phyloP scores from a whole-genome alignment of 768 basidiomycete genomes.

The Brasilioporus rufonigricans region DNA sequence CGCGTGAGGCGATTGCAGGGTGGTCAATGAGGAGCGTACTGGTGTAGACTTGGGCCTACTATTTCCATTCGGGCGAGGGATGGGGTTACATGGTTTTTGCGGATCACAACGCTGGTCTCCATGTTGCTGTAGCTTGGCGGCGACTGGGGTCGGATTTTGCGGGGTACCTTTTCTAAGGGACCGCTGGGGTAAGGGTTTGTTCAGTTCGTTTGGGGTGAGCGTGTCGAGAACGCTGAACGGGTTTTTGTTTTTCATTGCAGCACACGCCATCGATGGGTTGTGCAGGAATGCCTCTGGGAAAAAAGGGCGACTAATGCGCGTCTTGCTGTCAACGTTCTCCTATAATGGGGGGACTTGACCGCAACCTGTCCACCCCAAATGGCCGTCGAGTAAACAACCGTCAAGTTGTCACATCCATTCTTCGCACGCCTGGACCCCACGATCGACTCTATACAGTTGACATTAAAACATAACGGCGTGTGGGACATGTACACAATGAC shows the following conservation, averaged over 20 bases:
- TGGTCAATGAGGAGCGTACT: slow-evolving; percentile 2
- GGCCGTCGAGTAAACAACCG: slow-evolving; percentile 13
- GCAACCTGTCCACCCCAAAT: slow-evolving; percentile 8
- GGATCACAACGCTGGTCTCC: not conserved
- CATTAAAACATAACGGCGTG: not conserved
- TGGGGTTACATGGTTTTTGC: not conserved
- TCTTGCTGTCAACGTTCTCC: not conserved
- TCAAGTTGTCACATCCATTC: slow-evolving; percentile 13
- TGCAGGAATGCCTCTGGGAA: not conserved
- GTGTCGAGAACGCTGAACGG: not conserved
- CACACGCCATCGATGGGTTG: slow-evolving; percentile 3
- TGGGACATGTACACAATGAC: not conserved
- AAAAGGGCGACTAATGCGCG: not conserved
- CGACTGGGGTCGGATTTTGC: not conserved
- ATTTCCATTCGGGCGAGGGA: not conserved
- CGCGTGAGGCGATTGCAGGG: not conserved
- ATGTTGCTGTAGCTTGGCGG: not conserved
- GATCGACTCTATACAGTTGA: not conserved
- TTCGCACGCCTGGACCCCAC: too few relatives aligned
- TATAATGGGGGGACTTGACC: not conserved
- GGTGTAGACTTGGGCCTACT: not conserved
- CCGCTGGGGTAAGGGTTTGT: not conserved
- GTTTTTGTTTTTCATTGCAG: not conserved
- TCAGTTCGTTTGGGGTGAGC: not conserved
- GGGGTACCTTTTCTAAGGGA: not conserved